Evolutionary conservation across 2,329 filamentous ascomycete genomes (phyloP).

Genomic region (Fusarium penzigii): DNA sequence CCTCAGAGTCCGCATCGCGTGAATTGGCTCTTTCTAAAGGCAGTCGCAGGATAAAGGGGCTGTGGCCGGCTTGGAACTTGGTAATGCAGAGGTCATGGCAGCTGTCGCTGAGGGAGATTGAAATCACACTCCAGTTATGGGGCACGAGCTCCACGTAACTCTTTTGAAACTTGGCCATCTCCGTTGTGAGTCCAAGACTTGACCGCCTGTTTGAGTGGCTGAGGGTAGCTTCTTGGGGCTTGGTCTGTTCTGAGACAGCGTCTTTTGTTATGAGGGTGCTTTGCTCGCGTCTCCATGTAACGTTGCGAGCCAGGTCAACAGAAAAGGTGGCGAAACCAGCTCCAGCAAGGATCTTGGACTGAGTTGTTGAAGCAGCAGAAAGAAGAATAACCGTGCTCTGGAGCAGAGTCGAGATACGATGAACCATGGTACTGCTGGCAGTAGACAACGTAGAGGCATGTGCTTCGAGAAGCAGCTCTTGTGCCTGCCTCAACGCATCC

Average conservation of each 20-base stretch:
- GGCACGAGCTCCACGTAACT: constrained; percentile 88
- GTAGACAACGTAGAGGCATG: constrained; percentile 57
- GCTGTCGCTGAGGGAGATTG: constrained; percentile 79
- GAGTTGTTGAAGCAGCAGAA: constrained; percentile 57
- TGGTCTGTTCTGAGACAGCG: not conserved
- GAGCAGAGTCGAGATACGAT: constrained; percentile 62
- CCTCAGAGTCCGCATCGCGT: constrained; percentile 73
- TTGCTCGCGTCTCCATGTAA: constrained; percentile 66
- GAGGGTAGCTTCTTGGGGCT: constrained; percentile 1
- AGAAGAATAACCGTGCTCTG: constrained; percentile 67
- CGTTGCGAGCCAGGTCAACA: constrained; percentile 69
- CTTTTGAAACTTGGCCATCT: constrained; percentile 68
- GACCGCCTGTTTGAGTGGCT: constrained; percentile 34
- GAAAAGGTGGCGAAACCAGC: constrained; percentile 63
- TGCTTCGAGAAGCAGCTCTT: constrained; percentile 65
- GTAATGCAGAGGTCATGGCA: constrained; percentile 84
- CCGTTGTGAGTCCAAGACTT: constrained; percentile 49
- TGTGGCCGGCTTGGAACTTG: constrained; percentile 73
- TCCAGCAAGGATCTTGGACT: constrained; percentile 47
- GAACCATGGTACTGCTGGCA: constrained; percentile 60
- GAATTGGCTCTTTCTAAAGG: constrained; percentile 82
- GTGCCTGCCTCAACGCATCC: constrained; percentile 63
- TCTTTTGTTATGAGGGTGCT: constrained; percentile 51
- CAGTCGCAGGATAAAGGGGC: constrained; percentile 83
- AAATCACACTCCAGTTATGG: constrained; percentile 79